Percentiles rank a stretch among this genome's conserved stretches.
Conservation (phyloP, 2,329 filamentous ascomycete species). For the Thelonectria olida region DNA sequence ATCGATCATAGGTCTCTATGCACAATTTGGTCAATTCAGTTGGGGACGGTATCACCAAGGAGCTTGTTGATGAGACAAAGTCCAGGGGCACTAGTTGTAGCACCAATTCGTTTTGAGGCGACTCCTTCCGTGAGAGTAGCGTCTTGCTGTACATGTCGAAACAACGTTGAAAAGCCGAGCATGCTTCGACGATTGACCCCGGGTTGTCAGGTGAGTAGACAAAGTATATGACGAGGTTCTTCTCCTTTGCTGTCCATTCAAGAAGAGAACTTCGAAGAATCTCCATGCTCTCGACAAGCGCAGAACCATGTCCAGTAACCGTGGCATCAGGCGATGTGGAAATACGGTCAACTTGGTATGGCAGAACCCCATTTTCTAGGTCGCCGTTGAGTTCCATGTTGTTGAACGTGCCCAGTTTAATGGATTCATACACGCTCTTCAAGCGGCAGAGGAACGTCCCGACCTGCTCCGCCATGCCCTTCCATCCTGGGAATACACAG, state of each 20-base stretch:
- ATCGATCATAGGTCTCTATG: conserved; percentile 82
- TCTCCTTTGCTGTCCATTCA: conserved; percentile 52
- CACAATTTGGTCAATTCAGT: conserved; percentile 70
- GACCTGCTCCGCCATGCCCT: conserved; percentile 69
- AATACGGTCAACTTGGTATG: conserved; percentile 59
- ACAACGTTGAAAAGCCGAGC: conserved; percentile 76
- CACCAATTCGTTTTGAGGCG: conserved; percentile 71
- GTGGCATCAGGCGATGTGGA: conserved; percentile 52
- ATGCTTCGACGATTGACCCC: conserved; percentile 73
- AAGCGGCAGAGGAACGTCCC: conserved; percentile 73
- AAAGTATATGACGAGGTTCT: conserved; percentile 80
- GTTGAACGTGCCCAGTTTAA: conserved; percentile 75
- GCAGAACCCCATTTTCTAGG: conserved; percentile 56
- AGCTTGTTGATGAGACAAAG: conserved; percentile 70
- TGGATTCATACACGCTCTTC: conserved; percentile 76
- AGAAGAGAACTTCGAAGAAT: conserved; percentile 58
- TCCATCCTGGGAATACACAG: conserved; percentile 74
- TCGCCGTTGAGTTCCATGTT: conserved; percentile 54
- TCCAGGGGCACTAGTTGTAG: conserved; percentile 78
- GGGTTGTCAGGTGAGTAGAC: conserved; percentile 73
- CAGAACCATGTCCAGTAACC: conserved; percentile 54
- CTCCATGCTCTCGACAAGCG: conserved; percentile 58
- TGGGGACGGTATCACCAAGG: conserved; percentile 69
- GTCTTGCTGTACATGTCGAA: conserved; percentile 66
- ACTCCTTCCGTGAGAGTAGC: conserved; percentile 52